These are phyloP conservation scores for Stachybotrys chartarum DNA, from an alignment of 2,329 filamentous ascomycete species.

Conservation along the genomic window DNA sequence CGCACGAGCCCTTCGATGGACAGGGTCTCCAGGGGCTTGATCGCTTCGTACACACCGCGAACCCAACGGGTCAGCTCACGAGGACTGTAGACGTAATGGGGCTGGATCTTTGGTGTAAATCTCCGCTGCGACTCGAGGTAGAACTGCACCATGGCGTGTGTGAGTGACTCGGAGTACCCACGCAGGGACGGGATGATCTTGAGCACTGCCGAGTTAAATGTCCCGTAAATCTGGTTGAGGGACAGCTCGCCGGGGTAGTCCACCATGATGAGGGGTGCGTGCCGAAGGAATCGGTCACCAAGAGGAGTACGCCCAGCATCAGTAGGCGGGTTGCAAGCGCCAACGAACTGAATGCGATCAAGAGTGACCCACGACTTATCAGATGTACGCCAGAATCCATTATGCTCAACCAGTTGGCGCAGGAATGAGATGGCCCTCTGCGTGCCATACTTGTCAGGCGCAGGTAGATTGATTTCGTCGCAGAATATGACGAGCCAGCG, in stretches of 20 bases:
- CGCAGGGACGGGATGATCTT: conserved; percentile 95
- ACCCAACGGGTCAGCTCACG: conserved; percentile 98
- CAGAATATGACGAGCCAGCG: conserved; percentile 98
- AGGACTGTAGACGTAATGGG: conserved; percentile 98
- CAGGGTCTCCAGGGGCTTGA: conserved; percentile 81
- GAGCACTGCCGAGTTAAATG: conserved; percentile 91
- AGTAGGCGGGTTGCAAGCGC: conserved; percentile 95
- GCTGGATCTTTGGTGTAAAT: conserved; percentile 95
- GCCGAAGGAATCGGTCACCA: conserved; percentile 86
- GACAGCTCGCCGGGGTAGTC: conserved; percentile 97
- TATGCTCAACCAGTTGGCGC: conserved; percentile 94
- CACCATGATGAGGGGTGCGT: conserved; percentile 98
- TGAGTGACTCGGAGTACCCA: conserved; percentile 89
- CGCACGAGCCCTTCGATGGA: conserved; percentile 86
- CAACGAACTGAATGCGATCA: conserved; percentile 97
- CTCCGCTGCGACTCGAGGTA: conserved; percentile 90
- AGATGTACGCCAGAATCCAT: conserved; percentile 96
- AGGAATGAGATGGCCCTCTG: conserved; percentile 97
- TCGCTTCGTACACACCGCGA: conserved; percentile 93
- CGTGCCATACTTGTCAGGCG: conserved; percentile 94
- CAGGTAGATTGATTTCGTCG: conserved; percentile 98
- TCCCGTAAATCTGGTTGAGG: conserved; percentile 94
- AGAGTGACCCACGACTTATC: conserved; percentile 98
- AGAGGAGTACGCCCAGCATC: conserved; percentile 94
- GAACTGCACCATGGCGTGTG: conserved; percentile 94